Evolutionary conservation across 441 rosid species (phyloP).

Genomic region (Populus tomentosa): DNA sequence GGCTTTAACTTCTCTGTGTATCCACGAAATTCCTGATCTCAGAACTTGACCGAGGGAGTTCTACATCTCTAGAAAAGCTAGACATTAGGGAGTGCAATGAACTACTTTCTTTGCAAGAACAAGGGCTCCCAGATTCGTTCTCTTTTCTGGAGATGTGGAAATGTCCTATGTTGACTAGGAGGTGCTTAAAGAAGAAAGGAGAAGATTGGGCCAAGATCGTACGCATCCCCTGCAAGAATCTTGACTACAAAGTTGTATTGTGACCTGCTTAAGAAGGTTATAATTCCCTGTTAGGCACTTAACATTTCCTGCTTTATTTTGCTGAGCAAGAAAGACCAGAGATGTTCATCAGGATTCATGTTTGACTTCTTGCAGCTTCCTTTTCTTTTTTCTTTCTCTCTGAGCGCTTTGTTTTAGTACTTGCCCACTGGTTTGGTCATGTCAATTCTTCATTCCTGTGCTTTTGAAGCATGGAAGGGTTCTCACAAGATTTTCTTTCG

Average conservation of each 20-base stretch:
- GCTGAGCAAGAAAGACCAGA: too few species aligned
- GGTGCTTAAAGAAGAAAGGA: neutral
- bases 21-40: neutral
- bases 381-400: too few species aligned
- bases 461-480: too few species aligned
- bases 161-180: neutral
- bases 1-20: too few species aligned
- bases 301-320: too few species aligned
- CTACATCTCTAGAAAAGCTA: neutral
- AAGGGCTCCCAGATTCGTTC: neutral
- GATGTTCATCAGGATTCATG: too few species aligned
- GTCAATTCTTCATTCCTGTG: too few species aligned
- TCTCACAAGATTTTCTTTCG: too few species aligned
- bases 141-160: neutral
- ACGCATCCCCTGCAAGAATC: neutral
- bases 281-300: too few species aligned
- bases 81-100: neutral
- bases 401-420: too few species aligned
- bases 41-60: neutral
- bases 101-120: neutral
- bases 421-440: too few species aligned
- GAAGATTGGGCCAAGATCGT: neutral
- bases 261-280: neutral
- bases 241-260: neutral
- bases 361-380: too few species aligned